These are phyloP conservation scores for Syzygium syzygioides DNA, from an alignment of 441 rosid genomes.

Conservation along the genomic window DNA sequence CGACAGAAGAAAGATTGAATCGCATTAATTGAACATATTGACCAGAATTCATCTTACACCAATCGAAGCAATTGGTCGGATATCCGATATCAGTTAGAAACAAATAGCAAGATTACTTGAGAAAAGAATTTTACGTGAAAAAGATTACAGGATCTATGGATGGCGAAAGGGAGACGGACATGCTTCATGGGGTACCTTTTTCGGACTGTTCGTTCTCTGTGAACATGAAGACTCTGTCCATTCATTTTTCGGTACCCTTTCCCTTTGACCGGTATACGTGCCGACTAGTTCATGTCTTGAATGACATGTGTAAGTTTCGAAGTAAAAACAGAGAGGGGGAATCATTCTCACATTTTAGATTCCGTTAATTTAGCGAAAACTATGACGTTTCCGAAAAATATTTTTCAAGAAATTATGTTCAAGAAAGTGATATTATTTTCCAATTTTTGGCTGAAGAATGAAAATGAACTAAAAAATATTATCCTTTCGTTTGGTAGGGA, in stretches of 20 bases:
- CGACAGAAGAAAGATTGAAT: not conserved
- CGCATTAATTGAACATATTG: not conserved
- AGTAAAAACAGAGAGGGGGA: too few relatives aligned
- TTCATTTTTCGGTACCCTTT: not conserved
- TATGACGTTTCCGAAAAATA: too few relatives aligned
- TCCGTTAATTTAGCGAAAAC: too few relatives aligned
- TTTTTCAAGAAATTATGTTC: too few relatives aligned
- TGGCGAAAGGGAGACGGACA: not conserved
- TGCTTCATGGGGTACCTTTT: not conserved
- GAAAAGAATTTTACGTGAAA: not conserved
- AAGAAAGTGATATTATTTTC: too few relatives aligned
- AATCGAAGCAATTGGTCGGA: not conserved
- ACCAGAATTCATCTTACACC: not conserved
- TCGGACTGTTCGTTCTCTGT: not conserved
- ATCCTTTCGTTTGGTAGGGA: too few relatives aligned
- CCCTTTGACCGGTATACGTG: fast-evolving
- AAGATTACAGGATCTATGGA: not conserved
- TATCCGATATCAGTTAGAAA: not conserved
- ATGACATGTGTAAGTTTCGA: not conserved
- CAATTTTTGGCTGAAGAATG: too few relatives aligned
- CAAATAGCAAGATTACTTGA: not conserved
- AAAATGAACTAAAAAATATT: too few relatives aligned
- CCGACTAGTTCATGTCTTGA: not conserved
- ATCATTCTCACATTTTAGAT: too few relatives aligned
- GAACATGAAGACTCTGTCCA: not conserved